phyloP scores from a whole-genome alignment of 2,329 filamentous ascomycete genomes.

The Neospermospora avenae region DNA sequence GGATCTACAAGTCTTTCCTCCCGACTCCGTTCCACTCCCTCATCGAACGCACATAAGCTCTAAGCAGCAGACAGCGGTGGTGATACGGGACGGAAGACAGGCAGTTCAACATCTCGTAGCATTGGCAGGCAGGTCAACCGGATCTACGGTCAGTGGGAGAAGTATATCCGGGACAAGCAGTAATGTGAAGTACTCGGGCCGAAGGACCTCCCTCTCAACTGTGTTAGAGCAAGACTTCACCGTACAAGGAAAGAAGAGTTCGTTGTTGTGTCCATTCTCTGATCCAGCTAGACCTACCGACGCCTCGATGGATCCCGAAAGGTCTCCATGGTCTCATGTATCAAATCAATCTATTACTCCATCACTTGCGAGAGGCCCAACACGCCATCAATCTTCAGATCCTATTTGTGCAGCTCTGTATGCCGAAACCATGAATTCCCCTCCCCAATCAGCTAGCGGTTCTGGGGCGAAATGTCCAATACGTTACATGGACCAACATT shows the following conservation, averaged over 20 bases:
- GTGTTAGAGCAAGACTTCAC: slow-evolving; percentile 88
- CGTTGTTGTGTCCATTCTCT: slow-evolving; percentile 78
- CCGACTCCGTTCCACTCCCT: slow-evolving; percentile 34
- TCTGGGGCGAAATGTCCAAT: slow-evolving; percentile 78
- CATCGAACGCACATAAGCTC: slow-evolving; percentile 31
- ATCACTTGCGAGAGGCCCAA: slow-evolving; percentile 38
- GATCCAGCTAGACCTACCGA: slow-evolving; percentile 16
- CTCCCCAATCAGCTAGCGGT: slow-evolving; percentile 45
- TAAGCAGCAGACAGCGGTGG: slow-evolving; percentile 58
- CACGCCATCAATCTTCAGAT: slow-evolving; percentile 50
- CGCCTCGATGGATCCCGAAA: slow-evolving; percentile 18
- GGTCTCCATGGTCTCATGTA: slow-evolving; percentile 22
- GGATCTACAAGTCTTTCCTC: slow-evolving; percentile 33
- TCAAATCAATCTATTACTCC: slow-evolving; percentile 28
- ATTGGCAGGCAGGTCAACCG: slow-evolving; percentile 40
- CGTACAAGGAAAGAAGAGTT: slow-evolving; percentile 75
- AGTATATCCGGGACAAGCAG: slow-evolving; percentile 40
- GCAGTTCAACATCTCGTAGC: slow-evolving; percentile 52
- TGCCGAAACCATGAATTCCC: slow-evolving; percentile 49
- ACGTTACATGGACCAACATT: slow-evolving; percentile 86
- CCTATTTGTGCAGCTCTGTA: slow-evolving; percentile 64
- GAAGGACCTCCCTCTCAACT: slow-evolving; percentile 57
- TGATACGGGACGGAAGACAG: slow-evolving; percentile 62
- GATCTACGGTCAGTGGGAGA: slow-evolving; percentile 43
- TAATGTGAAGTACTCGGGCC: slow-evolving; percentile 40